These are phyloP conservation scores for Daldinia grandis DNA, from an alignment of 495 filamentous ascomycete genomes.

Conservation along the genomic window DNA sequence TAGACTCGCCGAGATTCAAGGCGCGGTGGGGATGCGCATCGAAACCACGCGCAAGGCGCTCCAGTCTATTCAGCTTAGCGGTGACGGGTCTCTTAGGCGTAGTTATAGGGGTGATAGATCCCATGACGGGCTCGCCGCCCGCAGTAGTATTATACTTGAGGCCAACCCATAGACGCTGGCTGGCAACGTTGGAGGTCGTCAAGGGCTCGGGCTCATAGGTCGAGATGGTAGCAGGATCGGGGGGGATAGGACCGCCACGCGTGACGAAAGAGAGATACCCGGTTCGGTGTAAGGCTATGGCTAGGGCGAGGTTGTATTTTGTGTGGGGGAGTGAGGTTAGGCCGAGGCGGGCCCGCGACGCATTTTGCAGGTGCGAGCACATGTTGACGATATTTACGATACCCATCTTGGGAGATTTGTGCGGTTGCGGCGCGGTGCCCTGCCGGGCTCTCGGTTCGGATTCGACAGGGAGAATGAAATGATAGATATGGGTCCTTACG, in stretches of 20 bases:
- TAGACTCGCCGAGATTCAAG: constrained; percentile 80
- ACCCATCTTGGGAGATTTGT: constrained; percentile 70
- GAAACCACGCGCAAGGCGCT: constrained; percentile 70
- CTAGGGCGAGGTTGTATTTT: constrained; percentile 79
- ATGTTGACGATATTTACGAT: constrained; percentile 80
- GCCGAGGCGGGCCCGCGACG: constrained; percentile 82
- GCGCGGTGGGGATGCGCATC: constrained; percentile 71
- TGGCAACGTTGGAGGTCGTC: constrained; percentile 80
- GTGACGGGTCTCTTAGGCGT: constrained; percentile 79
- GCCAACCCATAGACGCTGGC: constrained; percentile 85
- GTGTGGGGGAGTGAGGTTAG: constrained; percentile 86
- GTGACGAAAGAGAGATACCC: constrained; percentile 87
- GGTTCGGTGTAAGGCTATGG: constrained; percentile 78
- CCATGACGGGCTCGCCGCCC: constrained; percentile 84
- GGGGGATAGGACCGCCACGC: constrained; percentile 75
- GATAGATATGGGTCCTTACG: too few relatives aligned
- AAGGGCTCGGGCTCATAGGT: constrained; percentile 66
- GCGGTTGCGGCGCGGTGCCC: constrained; percentile 13
- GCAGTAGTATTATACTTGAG: constrained; percentile 77
- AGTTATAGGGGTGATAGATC: constrained; percentile 71
- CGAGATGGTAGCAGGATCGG: constrained; percentile 60
- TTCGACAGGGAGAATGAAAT: neutral
- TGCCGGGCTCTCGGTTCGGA: constrained; percentile 18
- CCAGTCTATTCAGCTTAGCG: constrained; percentile 67
- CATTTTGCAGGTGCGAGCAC: constrained; percentile 95